phyloP scores from a whole-genome alignment of 345 rosid species.

The Toxicodendron radicans region DNA sequence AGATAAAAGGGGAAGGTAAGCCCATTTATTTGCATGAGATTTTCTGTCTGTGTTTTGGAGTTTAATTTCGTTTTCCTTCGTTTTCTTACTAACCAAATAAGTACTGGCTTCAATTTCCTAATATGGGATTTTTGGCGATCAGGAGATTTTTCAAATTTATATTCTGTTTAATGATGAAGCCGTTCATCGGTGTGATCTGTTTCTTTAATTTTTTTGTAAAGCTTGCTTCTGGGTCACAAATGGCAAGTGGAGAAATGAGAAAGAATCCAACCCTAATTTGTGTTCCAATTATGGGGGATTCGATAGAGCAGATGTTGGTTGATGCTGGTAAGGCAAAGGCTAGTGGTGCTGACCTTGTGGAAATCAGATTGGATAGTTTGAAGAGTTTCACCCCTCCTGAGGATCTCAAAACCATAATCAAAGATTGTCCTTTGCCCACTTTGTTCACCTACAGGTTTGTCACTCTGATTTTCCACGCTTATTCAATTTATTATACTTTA shows the following conservation, averaged over 20 bases:
- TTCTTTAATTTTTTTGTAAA: constrained; percentile 13
- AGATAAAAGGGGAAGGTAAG: background rate
- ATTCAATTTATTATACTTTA: background rate
- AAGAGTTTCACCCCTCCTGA: constrained; percentile 44
- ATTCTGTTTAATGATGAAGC: background rate
- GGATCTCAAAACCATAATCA: constrained; percentile 54
- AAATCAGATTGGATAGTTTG: constrained; percentile 74
- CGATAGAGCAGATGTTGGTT: constrained; percentile 53
- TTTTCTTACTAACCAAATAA: background rate
- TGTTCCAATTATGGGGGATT: constrained; percentile 77
- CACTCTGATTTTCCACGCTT: background rate
- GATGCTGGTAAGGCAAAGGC: constrained; percentile 53
- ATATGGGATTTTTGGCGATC: background rate
- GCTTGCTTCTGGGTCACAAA: constrained; percentile 38
- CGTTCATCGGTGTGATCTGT: background rate
- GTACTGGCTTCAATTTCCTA: background rate
- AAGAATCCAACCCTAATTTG: constrained; percentile 70
- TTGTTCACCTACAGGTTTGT: constrained; percentile 85
- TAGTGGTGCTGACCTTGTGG: constrained; percentile 81
- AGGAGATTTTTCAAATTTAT: too few relatives aligned
- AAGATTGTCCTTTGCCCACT: constrained; percentile 64
- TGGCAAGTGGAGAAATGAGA: constrained; percentile 32
- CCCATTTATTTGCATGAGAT: background rate
- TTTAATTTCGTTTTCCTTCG: background rate
- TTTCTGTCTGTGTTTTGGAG: background rate